Evolutionary conservation across 78 protist species (phyloP).

Genomic region (Planoprotostelium fungivorum): DNA sequence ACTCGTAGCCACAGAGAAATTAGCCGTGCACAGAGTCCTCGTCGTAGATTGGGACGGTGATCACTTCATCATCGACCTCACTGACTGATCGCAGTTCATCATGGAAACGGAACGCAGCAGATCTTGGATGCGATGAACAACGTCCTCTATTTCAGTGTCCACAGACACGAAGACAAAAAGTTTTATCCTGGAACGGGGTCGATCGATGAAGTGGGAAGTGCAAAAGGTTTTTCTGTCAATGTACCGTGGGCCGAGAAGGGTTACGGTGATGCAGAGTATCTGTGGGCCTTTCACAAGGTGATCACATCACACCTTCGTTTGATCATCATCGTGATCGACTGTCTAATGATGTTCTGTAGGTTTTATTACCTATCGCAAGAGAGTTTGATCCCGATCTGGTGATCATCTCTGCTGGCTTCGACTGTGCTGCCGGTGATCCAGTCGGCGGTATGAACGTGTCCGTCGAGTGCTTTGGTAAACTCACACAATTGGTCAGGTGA

Average conservation of each 20-base stretch:
- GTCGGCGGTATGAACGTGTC: constrained; percentile 46
- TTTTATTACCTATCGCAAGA: constrained; percentile 21
- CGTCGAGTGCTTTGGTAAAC: constrained; percentile 8
- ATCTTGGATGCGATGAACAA: constrained; percentile 10
- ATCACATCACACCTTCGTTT: background rate
- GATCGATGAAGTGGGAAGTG: constrained; percentile 20
- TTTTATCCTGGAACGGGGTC: constrained; percentile 50
- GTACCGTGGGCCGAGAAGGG: constrained; percentile 20
- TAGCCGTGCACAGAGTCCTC: background rate
- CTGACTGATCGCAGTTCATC: constrained; percentile 38
- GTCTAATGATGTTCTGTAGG: background rate
- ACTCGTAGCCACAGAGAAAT: background rate
- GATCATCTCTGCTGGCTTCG: constrained; percentile 68
- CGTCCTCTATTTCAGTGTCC: constrained; percentile 3
- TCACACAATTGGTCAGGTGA: background rate
- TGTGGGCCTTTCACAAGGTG: constrained; percentile 19
- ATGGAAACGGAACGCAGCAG: constrained; percentile 65
- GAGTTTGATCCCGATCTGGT: constrained; percentile 58
- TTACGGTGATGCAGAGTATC: constrained; percentile 59
- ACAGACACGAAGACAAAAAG: constrained; percentile 10
- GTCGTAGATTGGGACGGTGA: constrained; percentile 54
- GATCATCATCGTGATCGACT: background rate
- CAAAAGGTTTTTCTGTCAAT: constrained; percentile 32
- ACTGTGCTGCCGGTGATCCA: constrained; percentile 62
- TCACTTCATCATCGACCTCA: constrained; percentile 6